Evolutionary conservation across 768 basidiomycete genomes (phyloP), one percentile per base, ranked within the genome.

Genomic region (Leccinum disarticulatum): DNA sequence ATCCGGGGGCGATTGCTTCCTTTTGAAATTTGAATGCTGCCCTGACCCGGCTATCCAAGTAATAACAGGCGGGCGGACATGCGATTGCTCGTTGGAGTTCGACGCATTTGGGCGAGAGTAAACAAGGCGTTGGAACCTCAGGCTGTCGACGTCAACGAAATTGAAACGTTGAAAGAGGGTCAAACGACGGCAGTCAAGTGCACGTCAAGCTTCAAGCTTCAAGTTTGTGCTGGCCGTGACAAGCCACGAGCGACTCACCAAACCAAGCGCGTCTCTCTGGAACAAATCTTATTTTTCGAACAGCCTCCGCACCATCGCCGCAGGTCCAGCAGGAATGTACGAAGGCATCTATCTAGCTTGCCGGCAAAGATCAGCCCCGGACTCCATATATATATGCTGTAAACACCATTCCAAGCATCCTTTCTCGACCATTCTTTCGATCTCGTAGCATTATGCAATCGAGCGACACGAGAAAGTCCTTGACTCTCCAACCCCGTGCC

Each of bases 401-500:
- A 36, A 36, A 47, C 43, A 38, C 22, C 3, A 13, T 57, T 43
- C 31, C 31, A 36, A 53, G 46, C 13, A 11, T 41, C n/a, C 28
- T 38, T 47, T 6, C 51, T 31, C 9, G 0, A 31, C 17, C 14
- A 41, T 13, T 55, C 36, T 1, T 27, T 54, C 4, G 0, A 46
- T 25, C 19, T 14, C 15, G 15, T 17, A 14, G 10, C 35, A 54
- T 14, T 27, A 74, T 74, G 71, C 56, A 64, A 25, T 41, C 2
- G 47, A 48, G 22, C 22, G 13, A 48, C 47, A n/a, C 47, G 6
- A 25, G 5, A 22, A 25, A 48, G 14, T 48, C 22, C 22, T 22
- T 7, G 7, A 27, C 10, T 25, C 22, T 22, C 31, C 58, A 58
- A 46, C 68, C 78, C 8, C 79, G 83, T 35, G 79, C 79, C 0